Evolutionary conservation across 2,329 filamentous ascomycete genomes (phyloP), one percentile per base, ranked within the genome.

Genomic region (Colletotrichum graminicola): DNA sequence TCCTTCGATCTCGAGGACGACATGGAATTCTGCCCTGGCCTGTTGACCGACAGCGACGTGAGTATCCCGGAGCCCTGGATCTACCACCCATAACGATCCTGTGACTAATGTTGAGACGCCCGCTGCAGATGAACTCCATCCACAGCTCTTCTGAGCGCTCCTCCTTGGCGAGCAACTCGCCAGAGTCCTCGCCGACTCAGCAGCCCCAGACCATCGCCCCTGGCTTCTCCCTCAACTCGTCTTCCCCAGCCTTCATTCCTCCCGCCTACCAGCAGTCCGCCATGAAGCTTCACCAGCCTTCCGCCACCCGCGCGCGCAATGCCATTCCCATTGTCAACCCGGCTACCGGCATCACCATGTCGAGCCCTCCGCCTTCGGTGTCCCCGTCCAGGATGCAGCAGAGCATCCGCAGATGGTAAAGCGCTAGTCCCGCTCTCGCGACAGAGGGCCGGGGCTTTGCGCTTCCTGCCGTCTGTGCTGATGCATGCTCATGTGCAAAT

Each of bases 301-400:
- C 95, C 73, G 94, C 95, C 73, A 94, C 95, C 74, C 93, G 96
- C 76, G 90, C 92, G 70, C 94, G 94, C 82, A 98, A 98, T 82
- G 94, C 96, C 78, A 98, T 98, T 76, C 95, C 95, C 71, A 99
- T 99, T 81, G 94, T 98, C 83, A 97, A 99, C 87, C 96, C 96
- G 66, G 93, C 90, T 76, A 98, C 95, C 68, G 94, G 96, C 79
- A 91, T 94, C 81, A 89, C 90, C 78, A 92, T 98, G 86, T 91
- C 94, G 67, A 97, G 94, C 85, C 95, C 95, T 76, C 94, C 95
- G 34, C 92, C 92, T 52, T 91, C 89, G 72, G 87, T 91, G 55
- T 91, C 89, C 55, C 90, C 90, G 73, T 85, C 85, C 79, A 85
- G 89, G 79, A 87, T 91, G 85, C 88, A 88, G 78, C 87, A 88